Evolutionary conservation across 1,139 yeast genomes (phyloP), one percentile per base, ranked within the genome.

Genomic region (Kodamaea sp.): DNA sequence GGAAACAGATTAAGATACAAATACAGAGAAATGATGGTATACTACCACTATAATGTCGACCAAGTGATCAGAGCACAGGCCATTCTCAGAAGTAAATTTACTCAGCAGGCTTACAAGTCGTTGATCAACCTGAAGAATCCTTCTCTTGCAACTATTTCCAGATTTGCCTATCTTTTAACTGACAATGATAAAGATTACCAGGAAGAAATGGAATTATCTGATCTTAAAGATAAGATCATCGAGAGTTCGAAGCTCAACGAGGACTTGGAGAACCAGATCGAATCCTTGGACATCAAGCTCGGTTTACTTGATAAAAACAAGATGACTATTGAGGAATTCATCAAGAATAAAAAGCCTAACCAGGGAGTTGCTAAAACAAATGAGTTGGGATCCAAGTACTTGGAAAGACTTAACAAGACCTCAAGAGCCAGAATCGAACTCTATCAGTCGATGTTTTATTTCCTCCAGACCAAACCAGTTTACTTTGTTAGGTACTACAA

Each of bases 401-500:
- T 66, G 29, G 70, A 62, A 15, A 54, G 49, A 15, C 58, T 70
- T 44, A 66, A 58, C 43, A 61, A 62, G 38, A 55, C 65, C 4
- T 55, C 70, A 6, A 59, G 66, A 35, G 66, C 66, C 35, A 59
- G 76, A 42, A 61, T 79, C 15, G 87, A 80, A 41, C 56, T 78
- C 1, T 86, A 84, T 57, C 96, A 85, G 49, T 83, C 86, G 7
- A 57, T 92, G 37, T 83, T 92, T 48, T 92, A 83, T 50, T 65
- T 90, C 28, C 60, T 94, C 25, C 98, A 94, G 55, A 86, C 96
- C 0, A 88, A 86, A 51, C 89, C 96, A 1, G 59, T 59, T 1
- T 92, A 92, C 53, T 72, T 92, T 51, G 72, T 81, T 1, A 65
- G 81, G 20, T 58, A 80, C 38, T 53, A 62, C 32, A 50, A 51